phyloP scores from a whole-genome alignment of 768 basidiomycete species.

The Pleurotus citrinopileatus region DNA sequence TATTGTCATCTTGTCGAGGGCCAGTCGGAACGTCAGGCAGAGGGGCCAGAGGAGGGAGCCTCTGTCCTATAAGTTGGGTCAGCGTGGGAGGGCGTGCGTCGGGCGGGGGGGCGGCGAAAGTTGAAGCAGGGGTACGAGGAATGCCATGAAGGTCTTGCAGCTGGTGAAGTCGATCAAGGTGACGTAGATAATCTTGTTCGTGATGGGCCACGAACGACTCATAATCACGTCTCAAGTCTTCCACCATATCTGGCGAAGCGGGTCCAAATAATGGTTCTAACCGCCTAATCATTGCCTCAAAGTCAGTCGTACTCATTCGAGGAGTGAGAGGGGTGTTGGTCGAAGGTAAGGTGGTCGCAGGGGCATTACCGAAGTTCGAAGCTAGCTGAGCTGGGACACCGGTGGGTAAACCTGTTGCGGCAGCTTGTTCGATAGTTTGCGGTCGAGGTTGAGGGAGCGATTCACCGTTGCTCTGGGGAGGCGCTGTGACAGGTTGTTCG shows the following conservation, averaged over 20 bases:
- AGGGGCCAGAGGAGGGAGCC: too few relatives aligned
- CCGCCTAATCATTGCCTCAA: background rate
- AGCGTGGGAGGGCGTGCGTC: background rate
- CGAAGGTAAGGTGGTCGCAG: background rate
- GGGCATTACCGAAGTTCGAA: background rate
- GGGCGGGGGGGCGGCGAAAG: too few relatives aligned
- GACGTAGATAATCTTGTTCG: background rate
- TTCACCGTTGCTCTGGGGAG: background rate
- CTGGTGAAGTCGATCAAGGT: background rate
- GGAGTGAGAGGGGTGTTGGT: background rate
- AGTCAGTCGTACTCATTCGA: background rate
- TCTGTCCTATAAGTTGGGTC: too few relatives aligned
- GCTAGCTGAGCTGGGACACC: conserved; percentile 6
- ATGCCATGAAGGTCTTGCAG: too few relatives aligned
- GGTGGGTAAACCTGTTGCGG: conserved; percentile 3
- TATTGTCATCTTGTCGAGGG: too few relatives aligned
- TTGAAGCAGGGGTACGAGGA: too few relatives aligned
- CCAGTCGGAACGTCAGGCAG: too few relatives aligned
- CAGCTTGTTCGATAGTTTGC: background rate
- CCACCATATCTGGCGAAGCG: background rate
- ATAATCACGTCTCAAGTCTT: background rate
- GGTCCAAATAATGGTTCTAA: background rate
- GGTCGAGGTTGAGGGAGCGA: background rate
- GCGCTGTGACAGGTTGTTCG: background rate
- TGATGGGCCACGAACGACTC: background rate